These are phyloP conservation scores for Podosphaera xanthii DNA, from an alignment of 2,329 filamentous ascomycete species.

Conservation along the genomic window DNA sequence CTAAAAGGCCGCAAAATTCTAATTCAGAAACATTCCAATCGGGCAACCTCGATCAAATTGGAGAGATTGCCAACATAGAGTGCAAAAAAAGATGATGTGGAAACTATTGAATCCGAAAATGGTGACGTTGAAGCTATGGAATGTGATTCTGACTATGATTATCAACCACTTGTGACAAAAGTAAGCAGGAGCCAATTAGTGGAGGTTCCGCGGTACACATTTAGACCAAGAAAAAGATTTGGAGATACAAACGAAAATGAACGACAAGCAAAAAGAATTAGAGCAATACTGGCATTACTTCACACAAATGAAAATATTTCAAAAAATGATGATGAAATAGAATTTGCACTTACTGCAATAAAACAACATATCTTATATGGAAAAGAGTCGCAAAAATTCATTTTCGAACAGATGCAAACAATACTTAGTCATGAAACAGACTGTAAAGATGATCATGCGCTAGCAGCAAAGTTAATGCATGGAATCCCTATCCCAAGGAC, in stretches of 20 bases:
- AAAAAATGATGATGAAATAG: background rate
- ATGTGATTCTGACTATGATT: too few relatives aligned
- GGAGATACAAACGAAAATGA: background rate
- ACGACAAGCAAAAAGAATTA: background rate
- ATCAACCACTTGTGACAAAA: too few relatives aligned
- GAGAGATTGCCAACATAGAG: too few relatives aligned
- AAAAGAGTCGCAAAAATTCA: background rate
- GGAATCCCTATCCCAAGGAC: background rate
- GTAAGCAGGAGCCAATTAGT: too few relatives aligned
- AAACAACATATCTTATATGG: background rate
- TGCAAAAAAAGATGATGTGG: too few relatives aligned
- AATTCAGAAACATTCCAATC: too few relatives aligned
- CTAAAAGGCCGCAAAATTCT: too few relatives aligned
- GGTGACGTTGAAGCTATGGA: too few relatives aligned
- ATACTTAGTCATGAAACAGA: background rate
- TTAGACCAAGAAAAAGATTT: background rate
- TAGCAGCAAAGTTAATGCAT: background rate
- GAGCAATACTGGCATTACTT: background rate
- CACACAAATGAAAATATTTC: background rate
- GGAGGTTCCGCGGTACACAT: background rate
- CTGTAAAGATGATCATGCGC: background rate
- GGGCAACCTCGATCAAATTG: too few relatives aligned
- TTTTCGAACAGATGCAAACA: background rate
- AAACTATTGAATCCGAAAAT: too few relatives aligned
- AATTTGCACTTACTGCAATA: background rate